A percentile compares a stretch with the other conserved stretches of the same genome.
These are phyloP conservation scores for Neospermospora avenae DNA, from an alignment of 2,329 filamentous ascomycete genomes.

Conservation along the genomic window DNA sequence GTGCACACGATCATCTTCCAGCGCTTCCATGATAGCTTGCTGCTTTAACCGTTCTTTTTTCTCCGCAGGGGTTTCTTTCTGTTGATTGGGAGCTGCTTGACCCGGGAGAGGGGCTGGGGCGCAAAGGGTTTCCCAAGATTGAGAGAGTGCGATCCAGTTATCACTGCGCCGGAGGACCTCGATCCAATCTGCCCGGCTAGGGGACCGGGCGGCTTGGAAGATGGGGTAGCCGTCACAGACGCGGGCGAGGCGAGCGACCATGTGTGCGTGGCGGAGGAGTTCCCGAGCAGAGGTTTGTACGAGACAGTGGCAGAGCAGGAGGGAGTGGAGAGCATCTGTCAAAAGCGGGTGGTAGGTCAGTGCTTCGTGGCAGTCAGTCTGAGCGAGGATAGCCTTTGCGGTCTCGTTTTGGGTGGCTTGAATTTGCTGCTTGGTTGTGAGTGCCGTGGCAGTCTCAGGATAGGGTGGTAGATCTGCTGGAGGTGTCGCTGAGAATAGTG, in stretches of 20 bases:
- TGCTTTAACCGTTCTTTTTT: constrained; percentile 58
- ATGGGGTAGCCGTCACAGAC: constrained; percentile 78
- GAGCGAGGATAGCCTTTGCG: constrained; percentile 36
- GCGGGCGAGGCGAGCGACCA: constrained; percentile 71
- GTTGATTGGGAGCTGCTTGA: constrained; percentile 33
- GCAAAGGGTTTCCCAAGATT: constrained; percentile 71
- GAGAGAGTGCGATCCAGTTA: constrained; percentile 65
- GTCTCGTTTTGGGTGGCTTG: constrained; percentile 32
- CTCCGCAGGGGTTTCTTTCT: constrained; percentile 48
- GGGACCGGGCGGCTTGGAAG: constrained; percentile 69
- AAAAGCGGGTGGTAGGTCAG: constrained; percentile 80
- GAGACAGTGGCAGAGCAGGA: constrained; percentile 76
- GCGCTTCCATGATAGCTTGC: constrained; percentile 63
- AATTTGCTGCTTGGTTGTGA: constrained; percentile 34
- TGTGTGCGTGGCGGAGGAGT: constrained; percentile 74
- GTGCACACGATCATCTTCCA: constrained; percentile 64
- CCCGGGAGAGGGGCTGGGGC: constrained; percentile 52
- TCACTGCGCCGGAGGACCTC: constrained; percentile 65
- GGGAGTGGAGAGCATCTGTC: constrained; percentile 72
- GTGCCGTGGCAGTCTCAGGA: constrained; percentile 44
- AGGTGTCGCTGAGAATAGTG: constrained; percentile 68
- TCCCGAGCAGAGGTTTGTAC: constrained; percentile 76
- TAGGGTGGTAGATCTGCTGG: constrained; percentile 66
- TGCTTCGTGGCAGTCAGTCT: constrained; percentile 53
- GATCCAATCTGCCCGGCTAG: constrained; percentile 75